Conservation (phyloP, 257 asterid species). For the Jacaranda mimosifolia region DNA sequence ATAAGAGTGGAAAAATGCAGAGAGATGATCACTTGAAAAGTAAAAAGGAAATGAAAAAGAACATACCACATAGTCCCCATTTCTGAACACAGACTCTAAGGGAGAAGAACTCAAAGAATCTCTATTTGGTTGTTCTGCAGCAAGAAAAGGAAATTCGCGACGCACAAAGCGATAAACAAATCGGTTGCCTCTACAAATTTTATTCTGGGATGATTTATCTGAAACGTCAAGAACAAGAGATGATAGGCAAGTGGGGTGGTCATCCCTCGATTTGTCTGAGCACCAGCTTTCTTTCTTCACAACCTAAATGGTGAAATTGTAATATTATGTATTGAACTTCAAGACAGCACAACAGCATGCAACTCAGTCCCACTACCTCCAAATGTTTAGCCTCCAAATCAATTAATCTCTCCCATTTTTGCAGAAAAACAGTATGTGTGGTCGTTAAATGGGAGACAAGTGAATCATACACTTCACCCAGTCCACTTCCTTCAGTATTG, state of each 20-base stretch:
- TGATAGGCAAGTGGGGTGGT: slow-evolving; percentile 52
- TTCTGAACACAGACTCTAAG: slow-evolving; percentile 56
- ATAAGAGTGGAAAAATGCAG: slow-evolving; percentile 25
- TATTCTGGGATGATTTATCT: slow-evolving; percentile 47
- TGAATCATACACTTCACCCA: slow-evolving; percentile 76
- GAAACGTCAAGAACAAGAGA: slow-evolving; percentile 74
- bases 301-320: slow-evolving; percentile 51
- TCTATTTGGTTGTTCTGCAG: slow-evolving; percentile 41
- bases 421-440: slow-evolving; percentile 72
- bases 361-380: slow-evolving; percentile 64
- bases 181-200: slow-evolving; percentile 48
- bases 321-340: slow-evolving; percentile 31
- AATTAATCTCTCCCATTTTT: slow-evolving; percentile 86
- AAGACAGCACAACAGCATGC: slow-evolving; percentile 26
- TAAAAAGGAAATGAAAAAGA: slow-evolving; percentile 27
- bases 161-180: slow-evolving; percentile 73
- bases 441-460: slow-evolving; percentile 79
- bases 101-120: slow-evolving; percentile 49
- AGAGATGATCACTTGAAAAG: slow-evolving; percentile 20
- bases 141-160: slow-evolving; percentile 46
- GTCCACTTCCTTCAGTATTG: slow-evolving; percentile 80
- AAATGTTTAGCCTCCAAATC: slow-evolving; percentile 88
- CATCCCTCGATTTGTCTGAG: slow-evolving; percentile 58
- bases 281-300: slow-evolving; percentile 70
- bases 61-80: slow-evolving; percentile 93